Base-by-base conservation (phyloP, 345 rosid genomes). In the Eucalyptus curtisii region DNA sequence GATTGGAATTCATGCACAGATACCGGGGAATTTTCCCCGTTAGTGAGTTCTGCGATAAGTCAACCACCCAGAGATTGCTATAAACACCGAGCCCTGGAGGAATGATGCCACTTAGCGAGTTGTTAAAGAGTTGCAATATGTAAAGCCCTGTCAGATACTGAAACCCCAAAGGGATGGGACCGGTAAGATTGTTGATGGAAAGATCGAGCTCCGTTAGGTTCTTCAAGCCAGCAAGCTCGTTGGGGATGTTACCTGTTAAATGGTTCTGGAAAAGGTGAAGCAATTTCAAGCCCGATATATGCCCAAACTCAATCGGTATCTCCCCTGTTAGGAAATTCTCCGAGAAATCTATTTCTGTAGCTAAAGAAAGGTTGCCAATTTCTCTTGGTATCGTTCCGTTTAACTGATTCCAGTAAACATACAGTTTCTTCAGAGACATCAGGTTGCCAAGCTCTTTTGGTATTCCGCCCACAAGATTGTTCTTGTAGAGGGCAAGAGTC, bases 221-320 rank as follows among this genome's bases (percentile, higher is more conserved):
- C 90, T 90, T 92, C 93, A 96, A 92, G 88, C 89, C 90, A 79
- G 96, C 82, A 86, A 97, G 96, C 94, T 92, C 98, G 88, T 88
- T 92, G 25, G 99, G 99, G 86, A 97, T 97, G 53, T 64, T 90
- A 31, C 99, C 98, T 1, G 92, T 92, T 44, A 96, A 94, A 71
- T 91, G 87, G 91, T 97, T 97, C 92, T 97, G 96, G 86, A 97
- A 97, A 88, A 97, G 97, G 90, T 96, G 49, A 87, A 97, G 98
- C 94, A 97, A 92, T 42, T 86, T 85, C 92, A 97, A 89, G 85
- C 96, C 96, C 10, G 91, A 81, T 86, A 96, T 92, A 88, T 87
- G 92, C 85, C 95, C 88, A 16, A 97, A 93, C 92, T 96, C 99
- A 55, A 48, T 84, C 33, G 99, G 99, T 90, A 97, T 95, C 89